Conservation (phyloP, 768 basidiomycete species). For the Rhodocollybia butyracea region DNA sequence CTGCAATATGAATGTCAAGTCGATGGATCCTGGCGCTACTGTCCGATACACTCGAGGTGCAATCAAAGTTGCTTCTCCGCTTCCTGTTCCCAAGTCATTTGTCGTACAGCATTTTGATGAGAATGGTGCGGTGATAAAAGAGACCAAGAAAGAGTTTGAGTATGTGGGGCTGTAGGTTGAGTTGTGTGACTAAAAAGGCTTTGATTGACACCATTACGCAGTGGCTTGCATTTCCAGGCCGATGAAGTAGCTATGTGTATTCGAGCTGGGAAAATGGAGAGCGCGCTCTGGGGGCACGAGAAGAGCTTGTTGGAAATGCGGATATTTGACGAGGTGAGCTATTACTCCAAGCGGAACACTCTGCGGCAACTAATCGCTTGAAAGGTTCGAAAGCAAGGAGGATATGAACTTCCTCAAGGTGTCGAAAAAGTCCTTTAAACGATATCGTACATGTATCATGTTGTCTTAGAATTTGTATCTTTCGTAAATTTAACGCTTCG, state of each 20-base stretch:
- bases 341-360: neutral
- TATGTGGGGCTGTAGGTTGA: conserved; percentile 44
- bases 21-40: conserved; percentile 47
- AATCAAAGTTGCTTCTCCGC: conserved; percentile 61
- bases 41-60: conserved; percentile 76
- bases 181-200: neutral
- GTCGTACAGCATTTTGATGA: conserved; percentile 59
- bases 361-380: neutral
- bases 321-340: conserved; percentile 77
- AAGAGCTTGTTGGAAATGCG: conserved; percentile 82
- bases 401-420: conserved; percentile 14
- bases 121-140: conserved; percentile 42
- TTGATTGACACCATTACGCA: conserved; percentile 10
- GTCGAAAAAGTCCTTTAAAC: conserved; percentile 13
- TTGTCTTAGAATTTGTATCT: too few relatives aligned
- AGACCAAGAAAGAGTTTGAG: conserved; percentile 57
- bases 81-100: conserved; percentile 65
- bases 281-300: conserved; percentile 69
- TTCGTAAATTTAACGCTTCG: too few relatives aligned
- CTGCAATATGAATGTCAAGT: conserved; percentile 58
- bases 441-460: too few relatives aligned
- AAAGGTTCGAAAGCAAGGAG: conserved; percentile 15
- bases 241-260: conserved; percentile 85
- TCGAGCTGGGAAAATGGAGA: conserved; percentile 69
- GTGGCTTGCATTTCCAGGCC: conserved; percentile 83